Evolutionary conservation across 352 stramenopile species (phyloP).

Genomic region (Phytophthora cactorum): DNA sequence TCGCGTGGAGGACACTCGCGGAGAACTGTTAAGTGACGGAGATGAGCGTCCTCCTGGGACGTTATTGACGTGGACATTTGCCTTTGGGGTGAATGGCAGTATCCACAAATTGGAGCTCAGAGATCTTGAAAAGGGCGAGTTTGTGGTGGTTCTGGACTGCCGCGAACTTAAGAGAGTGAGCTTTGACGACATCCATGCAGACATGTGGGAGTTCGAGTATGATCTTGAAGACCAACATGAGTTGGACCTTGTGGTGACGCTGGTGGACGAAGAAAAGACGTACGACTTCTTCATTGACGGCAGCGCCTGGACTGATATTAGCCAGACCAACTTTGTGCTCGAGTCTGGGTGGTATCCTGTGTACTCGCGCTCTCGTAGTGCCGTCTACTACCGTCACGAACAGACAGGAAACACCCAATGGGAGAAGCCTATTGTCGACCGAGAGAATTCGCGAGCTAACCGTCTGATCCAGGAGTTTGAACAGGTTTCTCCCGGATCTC

Average conservation of each 20-base stretch:
- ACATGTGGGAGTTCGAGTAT: slow-evolving; percentile 82
- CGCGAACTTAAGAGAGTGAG: slow-evolving; percentile 59
- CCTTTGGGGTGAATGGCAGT: slow-evolving; percentile 75
- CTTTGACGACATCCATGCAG: slow-evolving; percentile 69
- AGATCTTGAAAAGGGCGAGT: slow-evolving; percentile 76
- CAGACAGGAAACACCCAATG: slow-evolving; percentile 67
- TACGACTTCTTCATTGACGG: slow-evolving; percentile 86
- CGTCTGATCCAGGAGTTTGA: slow-evolving; percentile 38
- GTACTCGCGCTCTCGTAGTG: slow-evolving; percentile 73
- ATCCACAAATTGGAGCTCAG: slow-evolving; percentile 82
- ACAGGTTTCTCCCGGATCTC: slow-evolving; percentile 42
- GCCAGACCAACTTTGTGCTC: slow-evolving; percentile 85
- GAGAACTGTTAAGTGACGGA: slow-evolving; percentile 51
- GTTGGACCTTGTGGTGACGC: slow-evolving; percentile 66
- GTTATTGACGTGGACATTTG: slow-evolving; percentile 80
- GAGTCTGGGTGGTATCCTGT: slow-evolving; percentile 80
- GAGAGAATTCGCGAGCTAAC: slow-evolving; percentile 43
- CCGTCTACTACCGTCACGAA: slow-evolving; percentile 81
- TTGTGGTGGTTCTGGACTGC: slow-evolving; percentile 81
- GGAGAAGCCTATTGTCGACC: slow-evolving; percentile 78
- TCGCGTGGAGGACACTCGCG: slow-evolving; percentile 61
- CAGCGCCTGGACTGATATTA: slow-evolving; percentile 71
- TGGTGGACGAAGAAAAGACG: slow-evolving; percentile 65
- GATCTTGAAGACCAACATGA: slow-evolving; percentile 75
- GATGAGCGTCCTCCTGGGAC: slow-evolving; percentile 47